Conservation (phyloP, 2,329 filamentous ascomycete species). For the Elsinoe arachidis region DNA sequence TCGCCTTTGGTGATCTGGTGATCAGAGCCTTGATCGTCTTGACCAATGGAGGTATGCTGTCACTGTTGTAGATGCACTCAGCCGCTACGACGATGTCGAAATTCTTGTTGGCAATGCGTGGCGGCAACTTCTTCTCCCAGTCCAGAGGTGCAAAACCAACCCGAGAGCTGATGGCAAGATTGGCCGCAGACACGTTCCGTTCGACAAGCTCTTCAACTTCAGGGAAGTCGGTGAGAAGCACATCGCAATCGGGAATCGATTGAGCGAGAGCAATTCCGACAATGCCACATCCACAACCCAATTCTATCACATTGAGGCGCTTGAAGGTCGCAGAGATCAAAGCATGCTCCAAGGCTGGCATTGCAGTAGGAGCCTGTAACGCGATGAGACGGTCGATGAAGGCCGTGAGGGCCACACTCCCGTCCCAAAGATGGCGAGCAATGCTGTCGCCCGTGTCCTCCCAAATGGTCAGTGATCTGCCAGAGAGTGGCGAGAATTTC, state of each 20-base stretch:
- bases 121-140: conserved; percentile 50
- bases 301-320: conserved; percentile 49
- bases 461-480: conserved; percentile 44
- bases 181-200: conserved; percentile 44
- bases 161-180: conserved; percentile 34
- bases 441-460: conserved; percentile 68
- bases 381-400: conserved; percentile 40
- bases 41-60: conserved; percentile 56
- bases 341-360: conserved; percentile 31
- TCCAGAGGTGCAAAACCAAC: conserved; percentile 48
- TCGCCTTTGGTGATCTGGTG: conserved; percentile 38
- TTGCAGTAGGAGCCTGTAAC: conserved; percentile 21
- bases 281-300: conserved; percentile 61
- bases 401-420: conserved; percentile 49
- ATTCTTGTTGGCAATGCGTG: conserved; percentile 27
- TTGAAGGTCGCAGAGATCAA: conserved; percentile 32
- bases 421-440: conserved; percentile 63
- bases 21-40: conserved; percentile 45
- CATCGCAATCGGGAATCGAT: conserved; percentile 41
- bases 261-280: conserved; percentile 57
- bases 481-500: conserved; percentile 38
- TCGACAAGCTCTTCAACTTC: conserved; percentile 54
- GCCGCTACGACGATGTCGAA: conserved; percentile 57
- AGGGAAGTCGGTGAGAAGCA: conserved; percentile 57
- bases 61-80: conserved; percentile 66